Conservation (phyloP, 176 grass and related monocot species). For the Raddia guianensis region DNA sequence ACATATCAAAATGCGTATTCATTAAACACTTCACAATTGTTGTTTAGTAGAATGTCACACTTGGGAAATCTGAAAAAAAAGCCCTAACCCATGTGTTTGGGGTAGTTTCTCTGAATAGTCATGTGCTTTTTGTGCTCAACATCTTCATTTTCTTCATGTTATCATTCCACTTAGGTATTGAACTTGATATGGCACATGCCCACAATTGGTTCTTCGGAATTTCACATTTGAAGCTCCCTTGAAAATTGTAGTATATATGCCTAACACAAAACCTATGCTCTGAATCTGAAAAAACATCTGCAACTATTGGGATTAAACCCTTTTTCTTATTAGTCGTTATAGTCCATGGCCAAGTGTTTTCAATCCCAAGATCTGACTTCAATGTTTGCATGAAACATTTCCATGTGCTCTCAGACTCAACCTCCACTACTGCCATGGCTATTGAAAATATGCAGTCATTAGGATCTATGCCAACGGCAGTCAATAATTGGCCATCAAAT, state of each 20-base stretch:
- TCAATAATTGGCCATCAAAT: too few species aligned
- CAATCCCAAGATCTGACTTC: too few species aligned
- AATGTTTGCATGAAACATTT: too few species aligned
- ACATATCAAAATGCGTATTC: not conserved
- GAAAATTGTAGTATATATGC: not conserved
- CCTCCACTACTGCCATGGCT: too few species aligned
- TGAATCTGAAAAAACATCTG: not conserved
- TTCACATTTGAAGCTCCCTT: not conserved
- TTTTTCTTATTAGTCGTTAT: not conserved
- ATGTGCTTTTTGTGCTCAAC: not conserved
- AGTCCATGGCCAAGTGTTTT: not conserved
- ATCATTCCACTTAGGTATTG: not conserved
- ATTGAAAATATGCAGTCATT: too few species aligned
- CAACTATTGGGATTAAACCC: not conserved
- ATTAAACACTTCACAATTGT: not conserved
- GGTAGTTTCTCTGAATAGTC: not conserved
- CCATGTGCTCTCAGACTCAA: too few species aligned
- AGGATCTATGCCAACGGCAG: too few species aligned
- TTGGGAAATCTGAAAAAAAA: not conserved
- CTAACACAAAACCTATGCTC: constrained; percentile 8
- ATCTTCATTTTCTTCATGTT: not conserved
- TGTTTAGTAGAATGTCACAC: not conserved
- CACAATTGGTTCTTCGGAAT: not conserved
- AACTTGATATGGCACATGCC: not conserved
- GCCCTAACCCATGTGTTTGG: not conserved